Evolutionary conservation across 495 filamentous ascomycete species (phyloP), one percentile per base, ranked within the genome.

Genomic region (Lentithecium fluviatile): DNA sequence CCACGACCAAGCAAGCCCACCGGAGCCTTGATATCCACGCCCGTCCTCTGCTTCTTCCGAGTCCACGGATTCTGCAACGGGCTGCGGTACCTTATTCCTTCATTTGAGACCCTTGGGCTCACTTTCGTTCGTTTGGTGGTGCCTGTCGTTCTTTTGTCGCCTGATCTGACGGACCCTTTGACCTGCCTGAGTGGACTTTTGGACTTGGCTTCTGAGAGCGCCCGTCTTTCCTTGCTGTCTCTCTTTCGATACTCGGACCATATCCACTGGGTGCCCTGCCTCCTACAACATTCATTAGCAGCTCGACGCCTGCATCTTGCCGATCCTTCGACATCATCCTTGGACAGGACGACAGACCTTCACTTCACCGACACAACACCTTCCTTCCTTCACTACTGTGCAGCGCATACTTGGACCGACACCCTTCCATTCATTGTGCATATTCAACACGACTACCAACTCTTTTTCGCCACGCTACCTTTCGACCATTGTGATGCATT

Each of bases 21-120:
- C 42, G 13, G 45, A 17, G n/a, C 45, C 52, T 45, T 63, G 52
- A 46, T 63, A 63, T 63, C 52, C 60, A 63, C 56, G 15, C 52
- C 36, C 23, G 24, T 56, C 37, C n/a, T 23, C 60, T 21, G 25
- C 25, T 32, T 36, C 36, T 29, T 38, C 11, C 32, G 43, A 51
- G 40, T 26, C 53, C 58, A 54, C 32, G 40, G 19, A 26, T 55
- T 15, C 25, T 55, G 20, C 36, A 36, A 26, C 23, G 20, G 52
- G 23, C 23, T 24, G 15, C 21, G 24, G 24, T 20, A 29, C n/a
- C 15, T 24, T 23, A 11, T 43, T 21, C 40, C 40, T 43, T 43
- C 40, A 6, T 43, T 43, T 43, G 3, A 3, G 15, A 15, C 4
- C 40, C 19, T 43, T 20, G 40, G 5, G 40, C 15, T 19, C 12